Evolutionary conservation across 2,329 filamentous ascomycete species (phyloP).

Genomic region (Venturia asperata): DNA sequence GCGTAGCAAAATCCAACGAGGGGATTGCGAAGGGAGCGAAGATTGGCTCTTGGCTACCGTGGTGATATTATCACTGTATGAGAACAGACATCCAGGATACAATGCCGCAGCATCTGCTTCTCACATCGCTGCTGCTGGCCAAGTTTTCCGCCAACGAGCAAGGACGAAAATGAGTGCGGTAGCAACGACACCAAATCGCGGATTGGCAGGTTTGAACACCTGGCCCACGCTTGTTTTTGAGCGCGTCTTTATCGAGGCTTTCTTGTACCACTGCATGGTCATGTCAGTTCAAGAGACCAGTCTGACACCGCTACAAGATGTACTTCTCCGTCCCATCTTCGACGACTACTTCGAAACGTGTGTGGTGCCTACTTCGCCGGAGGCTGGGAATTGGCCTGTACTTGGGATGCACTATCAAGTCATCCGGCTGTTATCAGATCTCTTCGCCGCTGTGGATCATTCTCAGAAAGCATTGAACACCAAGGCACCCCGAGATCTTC

Average conservation of each 20-base stretch:
- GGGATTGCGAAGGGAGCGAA: constrained; percentile 8
- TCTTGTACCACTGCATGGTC: constrained; percentile 15
- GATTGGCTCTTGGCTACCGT: constrained; percentile 14
- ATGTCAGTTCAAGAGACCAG: constrained; percentile 16
- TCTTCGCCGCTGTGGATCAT: constrained; percentile 9
- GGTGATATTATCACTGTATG: constrained; percentile 8
- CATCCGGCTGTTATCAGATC: constrained; percentile 12
- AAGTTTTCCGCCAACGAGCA: constrained; percentile 13
- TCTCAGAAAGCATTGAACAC: neutral
- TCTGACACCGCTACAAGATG: constrained; percentile 11
- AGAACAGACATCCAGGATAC: constrained; percentile 11
- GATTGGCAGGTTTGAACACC: neutral
- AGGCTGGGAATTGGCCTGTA: constrained; percentile 11
- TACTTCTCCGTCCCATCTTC: constrained; percentile 8
- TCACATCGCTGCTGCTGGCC: constrained; percentile 13
- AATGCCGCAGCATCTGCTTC: neutral
- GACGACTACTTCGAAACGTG: constrained; percentile 14
- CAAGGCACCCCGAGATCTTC: neutral
- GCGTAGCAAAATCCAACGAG: neutral
- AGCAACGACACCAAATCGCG: neutral
- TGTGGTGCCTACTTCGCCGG: constrained; percentile 6
- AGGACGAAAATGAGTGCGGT: neutral
- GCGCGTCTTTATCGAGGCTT: constrained; percentile 9
- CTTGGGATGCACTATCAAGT: constrained; percentile 12
- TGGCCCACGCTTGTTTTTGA: constrained; percentile 9